A percentile compares a stretch with the other conserved stretches of the same genome.
Evolutionary conservation across 176 grass and related monocot genomes (phyloP).

Genomic region (Phyllostachys edulis): DNA sequence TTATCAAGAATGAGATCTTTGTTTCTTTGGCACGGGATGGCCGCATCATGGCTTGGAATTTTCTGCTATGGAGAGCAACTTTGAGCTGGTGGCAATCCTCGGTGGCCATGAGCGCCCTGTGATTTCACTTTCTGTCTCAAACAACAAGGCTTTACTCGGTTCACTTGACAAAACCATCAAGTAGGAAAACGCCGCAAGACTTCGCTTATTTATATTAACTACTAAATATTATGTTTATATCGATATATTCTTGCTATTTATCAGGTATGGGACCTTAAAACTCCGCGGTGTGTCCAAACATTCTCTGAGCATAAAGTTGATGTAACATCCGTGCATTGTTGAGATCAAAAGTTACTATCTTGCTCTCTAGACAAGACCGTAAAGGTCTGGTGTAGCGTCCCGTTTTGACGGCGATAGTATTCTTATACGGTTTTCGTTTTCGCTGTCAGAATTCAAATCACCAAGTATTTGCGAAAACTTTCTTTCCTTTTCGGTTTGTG

Average conservation of each 20-base stretch:
- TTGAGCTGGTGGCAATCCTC: conserved; percentile 14
- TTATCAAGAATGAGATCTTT: conserved; percentile 30
- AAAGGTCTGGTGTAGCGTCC: no score
- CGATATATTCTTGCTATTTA: conserved; percentile 20
- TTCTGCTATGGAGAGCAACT: conserved; percentile 27
- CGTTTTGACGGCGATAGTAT: no score
- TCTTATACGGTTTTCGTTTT: no score
- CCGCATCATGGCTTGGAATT: conserved; percentile 40
- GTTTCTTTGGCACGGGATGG: conserved; percentile 46
- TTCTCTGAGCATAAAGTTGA: conserved; percentile 50
- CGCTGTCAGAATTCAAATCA: no score
- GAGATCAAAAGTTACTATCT: conserved; percentile 59
- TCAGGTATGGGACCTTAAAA: conserved; percentile 58
- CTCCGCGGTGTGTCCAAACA: conserved; percentile 54
- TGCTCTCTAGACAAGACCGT: conserved; percentile 60
- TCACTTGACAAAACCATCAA: conserved; percentile 52
- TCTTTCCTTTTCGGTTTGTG: no score
- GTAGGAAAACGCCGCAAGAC: not conserved
- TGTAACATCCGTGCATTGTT: conserved; percentile 66
- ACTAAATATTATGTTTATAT: not conserved
- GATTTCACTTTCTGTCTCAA: conserved; percentile 31
- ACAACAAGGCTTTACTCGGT: conserved; percentile 38
- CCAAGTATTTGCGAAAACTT: no score
- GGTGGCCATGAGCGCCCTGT: conserved; percentile 35
- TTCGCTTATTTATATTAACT: not conserved